Conservation (phyloP, 768 basidiomycete species). For the Boletus barrowsii region DNA sequence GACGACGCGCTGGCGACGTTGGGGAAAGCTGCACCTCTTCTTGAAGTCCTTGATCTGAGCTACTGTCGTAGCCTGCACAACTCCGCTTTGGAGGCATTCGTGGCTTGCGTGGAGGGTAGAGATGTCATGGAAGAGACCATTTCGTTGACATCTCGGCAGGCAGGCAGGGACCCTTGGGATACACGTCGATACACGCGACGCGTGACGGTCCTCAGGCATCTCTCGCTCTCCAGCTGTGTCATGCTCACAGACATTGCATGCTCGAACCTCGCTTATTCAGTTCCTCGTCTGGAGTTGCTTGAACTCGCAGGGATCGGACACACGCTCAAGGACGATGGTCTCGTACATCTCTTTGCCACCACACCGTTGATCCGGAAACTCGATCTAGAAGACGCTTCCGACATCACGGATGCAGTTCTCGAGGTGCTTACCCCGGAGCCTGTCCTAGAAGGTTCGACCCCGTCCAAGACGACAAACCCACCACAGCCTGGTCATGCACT, state of each 20-base stretch:
- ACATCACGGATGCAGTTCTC: slow-evolving; percentile 73
- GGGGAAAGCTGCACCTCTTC: slow-evolving; percentile 63
- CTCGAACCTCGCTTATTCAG: slow-evolving; percentile 62
- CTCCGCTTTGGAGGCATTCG: slow-evolving; percentile 70
- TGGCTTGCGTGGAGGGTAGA: slow-evolving; percentile 44
- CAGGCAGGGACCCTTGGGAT: slow-evolving; percentile 59
- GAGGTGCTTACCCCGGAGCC: slow-evolving; percentile 53
- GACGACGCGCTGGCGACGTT: slow-evolving; percentile 63
- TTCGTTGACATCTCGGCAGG: slow-evolving; percentile 57
- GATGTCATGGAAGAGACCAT: slow-evolving; percentile 38
- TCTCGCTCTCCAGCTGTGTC: slow-evolving; percentile 67
- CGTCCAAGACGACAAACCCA: slow-evolving; percentile 15
- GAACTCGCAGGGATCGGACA: slow-evolving; percentile 76
- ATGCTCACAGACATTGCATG: slow-evolving; percentile 75
- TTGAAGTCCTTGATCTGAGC: slow-evolving; percentile 81
- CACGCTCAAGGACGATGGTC: slow-evolving; percentile 68
- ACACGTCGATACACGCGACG: slow-evolving; percentile 49
- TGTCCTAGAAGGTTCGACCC: slow-evolving; percentile 1
- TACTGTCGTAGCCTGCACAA: slow-evolving; percentile 71
- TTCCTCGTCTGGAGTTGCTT: slow-evolving; percentile 72
- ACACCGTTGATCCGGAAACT: slow-evolving; percentile 69
- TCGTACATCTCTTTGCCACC: slow-evolving; percentile 65
- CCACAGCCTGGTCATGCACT: slow-evolving; percentile 62
- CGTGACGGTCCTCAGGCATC: slow-evolving; percentile 67
- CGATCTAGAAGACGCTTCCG: slow-evolving; percentile 82